phyloP scores from a whole-genome alignment of 306 rosid species.

The Vigna nakashimae region DNA sequence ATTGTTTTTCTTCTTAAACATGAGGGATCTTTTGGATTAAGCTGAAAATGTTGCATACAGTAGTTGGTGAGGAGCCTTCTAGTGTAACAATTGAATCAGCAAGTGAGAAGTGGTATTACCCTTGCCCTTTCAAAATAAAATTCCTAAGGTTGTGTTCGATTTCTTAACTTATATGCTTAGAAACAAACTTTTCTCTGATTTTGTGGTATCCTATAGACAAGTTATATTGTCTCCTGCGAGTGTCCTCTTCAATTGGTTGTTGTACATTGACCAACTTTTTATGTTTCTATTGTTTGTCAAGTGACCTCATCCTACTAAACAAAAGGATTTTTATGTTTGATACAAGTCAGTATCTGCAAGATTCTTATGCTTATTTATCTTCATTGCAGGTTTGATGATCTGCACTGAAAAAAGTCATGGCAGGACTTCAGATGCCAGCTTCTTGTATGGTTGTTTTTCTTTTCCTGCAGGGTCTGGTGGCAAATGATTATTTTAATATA shows the following conservation, averaged over 20 bases:
- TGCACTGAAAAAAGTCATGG: slow-evolving; percentile 38
- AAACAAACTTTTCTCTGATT: not conserved
- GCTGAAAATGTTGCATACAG: slow-evolving; percentile 36
- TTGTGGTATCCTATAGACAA: not conserved
- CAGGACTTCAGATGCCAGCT: slow-evolving; percentile 39
- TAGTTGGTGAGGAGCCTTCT: slow-evolving; percentile 40
- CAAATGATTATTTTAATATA: slow-evolving; percentile 32
- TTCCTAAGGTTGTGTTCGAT: not conserved
- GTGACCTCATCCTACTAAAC: not conserved
- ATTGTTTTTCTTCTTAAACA: slow-evolving; percentile 33
- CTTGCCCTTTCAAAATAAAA: slow-evolving; percentile 10
- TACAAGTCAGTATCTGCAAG: slow-evolving; percentile 7
- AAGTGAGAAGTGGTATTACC: slow-evolving; percentile 39
- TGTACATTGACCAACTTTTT: not conserved
- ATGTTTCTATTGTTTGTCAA: not conserved
- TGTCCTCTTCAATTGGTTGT: slow-evolving; percentile 1
- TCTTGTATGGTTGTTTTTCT: slow-evolving; percentile 55
- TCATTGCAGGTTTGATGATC: slow-evolving; percentile 47
- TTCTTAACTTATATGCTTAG: slow-evolving; percentile 20
- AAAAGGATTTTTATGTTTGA: slow-evolving; percentile 5
- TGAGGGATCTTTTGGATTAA: slow-evolving; percentile 24
- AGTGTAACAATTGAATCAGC: slow-evolving; percentile 37
- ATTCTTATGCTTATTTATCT: slow-evolving; percentile 37
- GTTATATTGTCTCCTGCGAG: not conserved
- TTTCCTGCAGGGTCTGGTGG: slow-evolving; percentile 48